phyloP scores from a whole-genome alignment of 192 early-diverging fungal species.

The Chytriomyces sp. region DNA sequence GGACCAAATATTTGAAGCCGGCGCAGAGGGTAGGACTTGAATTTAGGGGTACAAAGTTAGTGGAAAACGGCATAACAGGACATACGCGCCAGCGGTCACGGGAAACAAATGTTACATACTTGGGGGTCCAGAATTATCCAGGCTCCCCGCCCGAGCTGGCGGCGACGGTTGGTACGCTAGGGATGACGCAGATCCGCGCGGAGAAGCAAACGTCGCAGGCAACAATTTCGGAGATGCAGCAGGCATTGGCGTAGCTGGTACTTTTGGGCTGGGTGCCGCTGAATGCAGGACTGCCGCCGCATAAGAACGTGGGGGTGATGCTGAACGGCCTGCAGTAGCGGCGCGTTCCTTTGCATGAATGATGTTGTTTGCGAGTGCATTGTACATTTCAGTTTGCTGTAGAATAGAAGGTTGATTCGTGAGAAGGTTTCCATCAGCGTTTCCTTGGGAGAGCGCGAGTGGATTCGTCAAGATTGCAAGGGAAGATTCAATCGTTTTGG shows the following conservation, averaged over 20 bases:
- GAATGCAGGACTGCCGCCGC: not conserved
- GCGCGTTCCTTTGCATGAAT: not conserved
- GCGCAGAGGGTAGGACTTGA: not conserved
- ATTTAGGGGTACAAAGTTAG: too few relatives aligned
- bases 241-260: not conserved
- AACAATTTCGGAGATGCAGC: not conserved
- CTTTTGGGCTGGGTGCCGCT: not conserved
- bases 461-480: constrained; percentile 1
- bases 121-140: too few relatives aligned
- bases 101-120: too few relatives aligned
- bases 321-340: not conserved
- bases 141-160: too few relatives aligned
- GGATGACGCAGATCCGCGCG: not conserved
- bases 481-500: not conserved
- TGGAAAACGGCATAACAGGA: too few relatives aligned
- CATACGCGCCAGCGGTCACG: too few relatives aligned
- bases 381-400: not conserved
- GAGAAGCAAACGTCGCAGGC: not conserved
- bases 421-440: not conserved
- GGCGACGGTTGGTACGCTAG: too few relatives aligned
- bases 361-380: not conserved
- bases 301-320: not conserved
- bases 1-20: not conserved
- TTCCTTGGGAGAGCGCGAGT: not conserved
- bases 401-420: not conserved